Base-by-base conservation (phyloP, 257 asterid genomes). In the Striga asiatica region DNA sequence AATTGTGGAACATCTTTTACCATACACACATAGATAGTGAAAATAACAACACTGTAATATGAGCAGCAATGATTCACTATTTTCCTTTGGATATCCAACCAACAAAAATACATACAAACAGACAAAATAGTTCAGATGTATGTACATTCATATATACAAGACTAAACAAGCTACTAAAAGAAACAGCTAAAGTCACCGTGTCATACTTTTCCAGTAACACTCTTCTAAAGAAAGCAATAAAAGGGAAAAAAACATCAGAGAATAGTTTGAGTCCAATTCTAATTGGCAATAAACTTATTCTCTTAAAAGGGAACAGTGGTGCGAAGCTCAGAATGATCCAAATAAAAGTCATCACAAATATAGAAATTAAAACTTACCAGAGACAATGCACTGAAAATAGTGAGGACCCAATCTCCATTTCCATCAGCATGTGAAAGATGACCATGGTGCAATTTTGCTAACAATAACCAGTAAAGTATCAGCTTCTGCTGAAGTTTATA, bases 381-480 rank as follows among this genome's bases (percentile, higher is more conserved):
- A 56, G 97, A 82, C 69, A 91, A 66, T 29, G 98, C 95, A 58
- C 85, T 72, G 71, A 85, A 91, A 65, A 91, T 91, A 54, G 97
- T 87, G 69, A 91, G 75, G 68, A 87, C 97, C 98, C 98, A 91
- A 66, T 91, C 98, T 63, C 94, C 98, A 42, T 91, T 87, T 58
- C 97, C 95, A 68, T 91, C 97, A 66, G 94, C 98, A 61, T 91
- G 79, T 4, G 95, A 66, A 50, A 91, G 93, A 68, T 80, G 94
- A 61, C 98, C 98, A 53, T 81, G 98, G 65, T 91, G 95, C 78
- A 87, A 65, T 74, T 78, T 87, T 48, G 97, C 98, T 91, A 60
- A 62, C 48, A 57, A 66, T 35, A 56, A 56, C 43, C 68, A 60
- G 48, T 20, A 49, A 64, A 48, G 4, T 16, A 65, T 68, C 50